Percentiles rank a stretch among this genome's conserved stretches.
These are phyloP conservation scores for Coemansia sp. DNA, from an alignment of 192 early-diverging fungal genomes.

Conservation along the genomic window DNA sequence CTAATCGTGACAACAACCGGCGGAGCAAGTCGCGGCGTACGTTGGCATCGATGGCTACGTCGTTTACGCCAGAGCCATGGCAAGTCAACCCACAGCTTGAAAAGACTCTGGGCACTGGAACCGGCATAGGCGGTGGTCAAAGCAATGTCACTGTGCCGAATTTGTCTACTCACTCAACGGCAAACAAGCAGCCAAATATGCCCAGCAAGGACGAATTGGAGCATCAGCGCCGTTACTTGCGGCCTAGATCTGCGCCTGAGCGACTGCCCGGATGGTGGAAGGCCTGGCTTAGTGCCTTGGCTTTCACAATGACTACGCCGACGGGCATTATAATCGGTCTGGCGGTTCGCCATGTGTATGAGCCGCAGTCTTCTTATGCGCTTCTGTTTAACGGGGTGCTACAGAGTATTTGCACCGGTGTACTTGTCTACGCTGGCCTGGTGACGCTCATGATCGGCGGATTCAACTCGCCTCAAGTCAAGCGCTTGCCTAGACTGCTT, in stretches of 20 bases:
- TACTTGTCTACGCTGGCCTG: conserved; percentile 73
- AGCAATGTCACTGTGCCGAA: background rate
- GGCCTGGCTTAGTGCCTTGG: conserved; percentile 56
- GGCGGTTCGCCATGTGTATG: conserved; percentile 64
- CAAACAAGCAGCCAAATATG: background rate
- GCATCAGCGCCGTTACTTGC: conserved; percentile 19
- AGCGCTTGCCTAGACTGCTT: conserved; percentile 16
- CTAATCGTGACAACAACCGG: conserved; percentile 6
- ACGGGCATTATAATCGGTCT: conserved; percentile 78
- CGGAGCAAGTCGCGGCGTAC: conserved; percentile 42
- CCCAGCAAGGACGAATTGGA: background rate
- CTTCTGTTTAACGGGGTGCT: conserved; percentile 69
- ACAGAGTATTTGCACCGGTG: conserved; percentile 74
- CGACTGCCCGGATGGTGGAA: conserved; percentile 54
- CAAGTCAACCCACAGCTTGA: conserved; percentile 50
- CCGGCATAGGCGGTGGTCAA: background rate
- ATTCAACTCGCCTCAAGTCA: conserved; percentile 57
- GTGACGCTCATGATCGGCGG: conserved; percentile 70
- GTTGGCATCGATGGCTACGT: conserved; percentile 46
- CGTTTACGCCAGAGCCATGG: conserved; percentile 53
- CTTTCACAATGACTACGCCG: conserved; percentile 73
- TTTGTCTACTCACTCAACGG: background rate
- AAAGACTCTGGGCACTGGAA: conserved; percentile 15
- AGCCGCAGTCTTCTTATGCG: conserved; percentile 59
- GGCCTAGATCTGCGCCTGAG: conserved; percentile 33